These are phyloP conservation scores for Plasmodium knowlesi DNA, from an alignment of 169 alveolate species.

Conservation along the genomic window DNA sequence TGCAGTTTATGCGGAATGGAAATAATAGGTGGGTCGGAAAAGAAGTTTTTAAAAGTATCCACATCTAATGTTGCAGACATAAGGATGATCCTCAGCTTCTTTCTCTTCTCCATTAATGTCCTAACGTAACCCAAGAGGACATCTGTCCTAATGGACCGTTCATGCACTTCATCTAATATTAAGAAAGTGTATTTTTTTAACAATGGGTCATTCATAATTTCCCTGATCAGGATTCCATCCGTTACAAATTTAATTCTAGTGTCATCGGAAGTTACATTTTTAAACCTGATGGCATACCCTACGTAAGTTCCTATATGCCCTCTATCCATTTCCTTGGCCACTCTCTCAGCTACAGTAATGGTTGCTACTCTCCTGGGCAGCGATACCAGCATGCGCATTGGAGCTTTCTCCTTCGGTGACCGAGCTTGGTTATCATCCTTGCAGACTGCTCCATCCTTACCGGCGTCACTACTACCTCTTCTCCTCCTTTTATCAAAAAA, in stretches of 20 bases:
- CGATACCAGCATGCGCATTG: slow-evolving; percentile 77
- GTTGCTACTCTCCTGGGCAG: slow-evolving; percentile 96
- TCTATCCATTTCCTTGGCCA: slow-evolving; percentile 87
- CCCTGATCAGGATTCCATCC: slow-evolving; percentile 96
- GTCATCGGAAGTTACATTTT: slow-evolving; percentile 85
- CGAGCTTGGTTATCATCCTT: not conserved
- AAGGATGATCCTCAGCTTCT: slow-evolving; percentile 91
- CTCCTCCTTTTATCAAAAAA: slow-evolving; percentile 64
- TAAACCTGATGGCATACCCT: slow-evolving; percentile 94
- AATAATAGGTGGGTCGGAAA: slow-evolving; percentile 75
- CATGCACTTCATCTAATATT: slow-evolving; percentile 97
- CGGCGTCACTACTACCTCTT: not conserved
- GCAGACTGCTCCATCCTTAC: not conserved
- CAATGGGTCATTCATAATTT: slow-evolving; percentile 88
- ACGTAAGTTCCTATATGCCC: slow-evolving; percentile 90
- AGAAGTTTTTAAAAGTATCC: slow-evolving; percentile 86
- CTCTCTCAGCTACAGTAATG: slow-evolving; percentile 91
- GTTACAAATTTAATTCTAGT: slow-evolving; percentile 94
- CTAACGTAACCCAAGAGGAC: slow-evolving; percentile 92
- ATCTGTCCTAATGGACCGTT: slow-evolving; percentile 94
- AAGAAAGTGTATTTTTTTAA: slow-evolving; percentile 89
- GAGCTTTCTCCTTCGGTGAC: not conserved
- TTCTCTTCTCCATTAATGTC: slow-evolving; percentile 81
- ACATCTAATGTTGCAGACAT: slow-evolving; percentile 96
- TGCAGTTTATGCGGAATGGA: slow-evolving; percentile 63